A percentile compares a stretch with the other conserved stretches of the same genome.
Evolutionary conservation across 2,329 filamentous ascomycete species (phyloP).

Genomic region (Botrytis fabae): DNA sequence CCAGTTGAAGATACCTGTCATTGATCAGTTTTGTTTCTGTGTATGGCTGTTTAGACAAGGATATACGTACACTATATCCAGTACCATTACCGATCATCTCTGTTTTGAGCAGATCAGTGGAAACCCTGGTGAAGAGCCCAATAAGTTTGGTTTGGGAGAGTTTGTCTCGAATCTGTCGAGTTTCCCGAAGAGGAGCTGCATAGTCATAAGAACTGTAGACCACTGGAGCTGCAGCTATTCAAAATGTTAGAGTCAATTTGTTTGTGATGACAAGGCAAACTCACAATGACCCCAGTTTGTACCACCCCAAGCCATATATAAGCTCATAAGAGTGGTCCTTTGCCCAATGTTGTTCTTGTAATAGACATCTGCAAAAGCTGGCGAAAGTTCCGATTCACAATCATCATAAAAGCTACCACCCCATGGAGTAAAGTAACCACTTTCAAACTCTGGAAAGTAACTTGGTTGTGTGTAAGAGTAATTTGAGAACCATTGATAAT

Average conservation of each 20-base stretch:
- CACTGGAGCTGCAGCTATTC: constrained; percentile 46
- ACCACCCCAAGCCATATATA: constrained; percentile 57
- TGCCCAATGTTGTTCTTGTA: constrained; percentile 58
- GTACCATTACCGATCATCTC: constrained; percentile 57
- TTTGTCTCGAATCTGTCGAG: constrained; percentile 53
- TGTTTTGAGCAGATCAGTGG: constrained; percentile 51
- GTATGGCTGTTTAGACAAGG: background rate
- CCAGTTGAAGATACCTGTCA: constrained; percentile 40
- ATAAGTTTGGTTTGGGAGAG: constrained; percentile 56
- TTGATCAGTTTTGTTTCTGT: background rate
- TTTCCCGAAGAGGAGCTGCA: constrained; percentile 53
- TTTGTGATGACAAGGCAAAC: constrained; percentile 22
- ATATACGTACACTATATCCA: constrained; percentile 43
- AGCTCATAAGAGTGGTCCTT: constrained; percentile 48
- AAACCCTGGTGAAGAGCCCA: constrained; percentile 54
- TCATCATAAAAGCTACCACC: constrained; percentile 53
- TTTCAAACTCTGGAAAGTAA: constrained; percentile 55
- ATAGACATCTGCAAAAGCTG: constrained; percentile 54
- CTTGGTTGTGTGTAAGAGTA: constrained; percentile 55
- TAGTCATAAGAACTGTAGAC: constrained; percentile 51
- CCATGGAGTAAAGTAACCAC: constrained; percentile 56
- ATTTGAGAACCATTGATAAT: constrained; percentile 58
- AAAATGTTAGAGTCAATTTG: constrained; percentile 14
- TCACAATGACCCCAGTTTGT: constrained; percentile 55
- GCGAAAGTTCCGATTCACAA: constrained; percentile 48